phyloP scores from a whole-genome alignment of 805 yeast genomes.

The Ogataea pilisensis region DNA sequence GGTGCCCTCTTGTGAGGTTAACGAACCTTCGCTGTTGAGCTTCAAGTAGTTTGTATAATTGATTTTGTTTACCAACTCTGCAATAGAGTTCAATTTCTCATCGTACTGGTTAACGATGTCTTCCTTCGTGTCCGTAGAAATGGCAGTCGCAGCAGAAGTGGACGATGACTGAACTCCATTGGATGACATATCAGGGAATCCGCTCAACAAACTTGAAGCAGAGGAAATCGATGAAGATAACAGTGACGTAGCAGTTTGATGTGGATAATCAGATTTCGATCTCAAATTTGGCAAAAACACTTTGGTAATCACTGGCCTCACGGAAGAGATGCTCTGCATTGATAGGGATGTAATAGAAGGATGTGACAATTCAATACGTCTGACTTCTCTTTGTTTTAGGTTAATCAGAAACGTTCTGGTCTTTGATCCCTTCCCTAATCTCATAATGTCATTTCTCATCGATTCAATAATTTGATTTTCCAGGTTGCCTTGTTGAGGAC shows the following conservation, averaged over 20 bases:
- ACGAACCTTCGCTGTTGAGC: too few species aligned
- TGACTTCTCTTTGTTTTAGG: constrained; percentile 26
- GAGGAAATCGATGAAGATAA: constrained; percentile 11
- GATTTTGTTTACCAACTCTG: constrained; percentile 7
- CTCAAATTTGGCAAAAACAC: constrained; percentile 13
- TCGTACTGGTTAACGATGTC: constrained; percentile 15
- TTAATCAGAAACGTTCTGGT: constrained; percentile 22
- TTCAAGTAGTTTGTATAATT: constrained; percentile 1
- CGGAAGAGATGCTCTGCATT: not conserved
- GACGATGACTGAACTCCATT: not conserved
- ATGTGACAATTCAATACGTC: constrained; percentile 15
- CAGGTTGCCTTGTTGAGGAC: constrained; percentile 42
- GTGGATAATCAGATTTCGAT: constrained; percentile 7
- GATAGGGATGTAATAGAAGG: not conserved
- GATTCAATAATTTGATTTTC: constrained; percentile 40
- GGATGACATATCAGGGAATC: not conserved
- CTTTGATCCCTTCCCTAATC: constrained; percentile 13
- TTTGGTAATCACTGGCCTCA: constrained; percentile 12
- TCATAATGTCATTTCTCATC: constrained; percentile 43
- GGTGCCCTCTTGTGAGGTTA: not conserved
- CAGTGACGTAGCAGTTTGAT: constrained; percentile 2
- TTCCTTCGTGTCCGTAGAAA: not conserved
- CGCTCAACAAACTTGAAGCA: constrained; percentile 1
- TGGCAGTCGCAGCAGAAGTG: not conserved
- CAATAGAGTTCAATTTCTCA: constrained; percentile 14